These are phyloP conservation scores for Noccaea bulbosa DNA, from an alignment of 345 rosid genomes.

Conservation along the genomic window DNA sequence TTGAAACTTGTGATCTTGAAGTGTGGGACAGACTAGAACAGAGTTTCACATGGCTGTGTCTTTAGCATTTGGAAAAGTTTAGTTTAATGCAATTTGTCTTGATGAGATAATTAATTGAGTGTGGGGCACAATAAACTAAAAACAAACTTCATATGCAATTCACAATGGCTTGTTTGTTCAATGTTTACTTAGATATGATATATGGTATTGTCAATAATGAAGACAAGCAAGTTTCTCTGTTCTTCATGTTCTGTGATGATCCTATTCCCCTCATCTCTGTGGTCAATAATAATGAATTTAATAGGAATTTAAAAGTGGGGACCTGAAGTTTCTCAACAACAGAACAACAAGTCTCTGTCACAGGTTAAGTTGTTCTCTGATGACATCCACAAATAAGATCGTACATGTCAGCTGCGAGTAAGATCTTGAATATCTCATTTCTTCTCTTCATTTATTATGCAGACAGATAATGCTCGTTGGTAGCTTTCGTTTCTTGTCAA, in stretches of 20 bases:
- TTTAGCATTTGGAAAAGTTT: background rate
- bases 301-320: constrained; percentile 12
- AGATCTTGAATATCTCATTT: no score
- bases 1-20: constrained; percentile 34
- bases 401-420: background rate
- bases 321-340: constrained; percentile 23
- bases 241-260: constrained; percentile 30
- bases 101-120: constrained; percentile 1
- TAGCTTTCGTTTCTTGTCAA: no score
- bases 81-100: constrained; percentile 23
- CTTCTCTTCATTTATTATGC: no score
- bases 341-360: constrained; percentile 16
- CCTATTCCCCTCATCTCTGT: constrained; percentile 7
- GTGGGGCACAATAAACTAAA: constrained; percentile 22
- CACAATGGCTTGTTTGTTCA: constrained; percentile 7
- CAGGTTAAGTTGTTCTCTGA: constrained; percentile 16
- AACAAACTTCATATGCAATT: constrained; percentile 21
- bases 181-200: background rate
- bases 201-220: constrained; percentile 7
- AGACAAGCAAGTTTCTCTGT: constrained; percentile 10
- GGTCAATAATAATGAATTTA: constrained; percentile 2
- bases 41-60: constrained; percentile 41
- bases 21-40: constrained; percentile 25
- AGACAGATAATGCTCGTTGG: constrained; percentile 2
- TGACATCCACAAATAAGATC: background rate